A percentile compares a stretch with the other conserved stretches of the same genome.
Conservation (phyloP, 768 basidiomycete species). For the Rhodotorula taiwanensis region DNA sequence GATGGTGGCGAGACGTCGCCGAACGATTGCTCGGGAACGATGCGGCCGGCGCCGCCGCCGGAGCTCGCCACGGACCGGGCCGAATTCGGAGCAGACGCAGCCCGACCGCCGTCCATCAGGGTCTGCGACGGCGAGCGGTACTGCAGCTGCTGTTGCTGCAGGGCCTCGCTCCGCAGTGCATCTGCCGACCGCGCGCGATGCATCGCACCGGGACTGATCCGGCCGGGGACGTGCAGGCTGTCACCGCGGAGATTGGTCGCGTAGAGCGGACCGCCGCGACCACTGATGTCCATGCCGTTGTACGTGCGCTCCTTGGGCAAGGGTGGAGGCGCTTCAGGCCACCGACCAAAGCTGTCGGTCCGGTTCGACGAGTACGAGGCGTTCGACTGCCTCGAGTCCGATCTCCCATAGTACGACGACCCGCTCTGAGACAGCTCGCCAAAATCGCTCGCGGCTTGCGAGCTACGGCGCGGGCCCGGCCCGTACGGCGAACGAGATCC, state of each 20-base stretch:
- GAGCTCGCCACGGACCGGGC: too few species aligned
- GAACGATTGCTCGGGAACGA: too few species aligned
- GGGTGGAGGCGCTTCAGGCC: constrained; percentile 13
- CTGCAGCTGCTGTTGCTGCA: too few species aligned
- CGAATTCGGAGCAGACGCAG: neutral
- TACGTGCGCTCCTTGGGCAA: constrained; percentile 31
- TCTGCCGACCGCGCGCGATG: constrained; percentile 46
- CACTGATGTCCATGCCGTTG: constrained; percentile 26
- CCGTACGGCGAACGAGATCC: too few species aligned
- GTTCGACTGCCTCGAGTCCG: constrained; percentile 12
- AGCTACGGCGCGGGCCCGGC: too few species aligned
- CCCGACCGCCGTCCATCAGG: constrained; percentile 22
- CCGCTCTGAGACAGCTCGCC: too few species aligned
- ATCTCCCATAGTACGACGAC: too few species aligned
- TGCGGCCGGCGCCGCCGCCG: neutral
- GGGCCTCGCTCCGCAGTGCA: constrained; percentile 12
- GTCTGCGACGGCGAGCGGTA: constrained; percentile 28
- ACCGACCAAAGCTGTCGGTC: neutral
- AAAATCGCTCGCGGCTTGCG: too few species aligned
- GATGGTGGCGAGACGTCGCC: constrained; percentile 70
- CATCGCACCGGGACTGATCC: constrained; percentile 18
- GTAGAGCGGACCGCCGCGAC: constrained; percentile 25
- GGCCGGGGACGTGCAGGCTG: neutral
- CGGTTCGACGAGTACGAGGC: constrained; percentile 10
- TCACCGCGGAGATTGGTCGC: constrained; percentile 14